Conservation (phyloP, 2,329 filamentous ascomycete genomes). For the Phaeosphaeria sp. region DNA sequence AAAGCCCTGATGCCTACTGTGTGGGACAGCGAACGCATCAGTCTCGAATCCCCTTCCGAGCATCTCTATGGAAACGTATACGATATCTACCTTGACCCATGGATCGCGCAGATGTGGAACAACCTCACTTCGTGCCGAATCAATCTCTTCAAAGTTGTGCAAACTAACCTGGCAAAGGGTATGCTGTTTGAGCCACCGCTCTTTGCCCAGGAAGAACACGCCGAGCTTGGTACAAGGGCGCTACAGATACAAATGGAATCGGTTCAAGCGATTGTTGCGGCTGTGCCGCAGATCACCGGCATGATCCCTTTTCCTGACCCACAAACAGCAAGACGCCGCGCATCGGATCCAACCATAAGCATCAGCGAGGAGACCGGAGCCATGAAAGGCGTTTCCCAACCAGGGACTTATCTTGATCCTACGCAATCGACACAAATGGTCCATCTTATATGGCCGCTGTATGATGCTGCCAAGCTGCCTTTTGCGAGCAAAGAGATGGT, state of each 20-base stretch:
- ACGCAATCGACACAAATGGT: slow-evolving; percentile 29
- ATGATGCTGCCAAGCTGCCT: slow-evolving; percentile 20
- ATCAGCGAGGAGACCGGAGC: slow-evolving; percentile 2
- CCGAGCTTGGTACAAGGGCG: slow-evolving; percentile 8
- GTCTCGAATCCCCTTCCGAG: slow-evolving; percentile 17
- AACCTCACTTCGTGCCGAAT: slow-evolving; percentile 32
- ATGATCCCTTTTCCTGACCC: slow-evolving; percentile 32
- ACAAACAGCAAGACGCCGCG: neutral
- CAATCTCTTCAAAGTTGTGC: slow-evolving; percentile 29
- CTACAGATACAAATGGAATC: slow-evolving; percentile 18
- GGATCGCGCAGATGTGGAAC: slow-evolving; percentile 42
- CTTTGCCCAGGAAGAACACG: slow-evolving; percentile 15
- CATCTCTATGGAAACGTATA: slow-evolving; percentile 30
- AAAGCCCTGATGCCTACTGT: slow-evolving; percentile 26
- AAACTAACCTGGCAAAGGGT: slow-evolving; percentile 26
- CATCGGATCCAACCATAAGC: neutral
- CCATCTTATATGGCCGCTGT: slow-evolving; percentile 37
- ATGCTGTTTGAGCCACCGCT: slow-evolving; percentile 13
- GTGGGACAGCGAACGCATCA: slow-evolving; percentile 32
- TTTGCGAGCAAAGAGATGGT: slow-evolving; percentile 20
- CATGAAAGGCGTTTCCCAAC: slow-evolving; percentile 20
- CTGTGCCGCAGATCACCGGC: slow-evolving; percentile 36
- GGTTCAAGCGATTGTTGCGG: slow-evolving; percentile 25
- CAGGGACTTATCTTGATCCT: slow-evolving; percentile 30
- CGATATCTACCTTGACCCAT: slow-evolving; percentile 38